Conservation (phyloP, 2,329 filamentous ascomycete species). For the Cladosporium austrohemisphaericum region DNA sequence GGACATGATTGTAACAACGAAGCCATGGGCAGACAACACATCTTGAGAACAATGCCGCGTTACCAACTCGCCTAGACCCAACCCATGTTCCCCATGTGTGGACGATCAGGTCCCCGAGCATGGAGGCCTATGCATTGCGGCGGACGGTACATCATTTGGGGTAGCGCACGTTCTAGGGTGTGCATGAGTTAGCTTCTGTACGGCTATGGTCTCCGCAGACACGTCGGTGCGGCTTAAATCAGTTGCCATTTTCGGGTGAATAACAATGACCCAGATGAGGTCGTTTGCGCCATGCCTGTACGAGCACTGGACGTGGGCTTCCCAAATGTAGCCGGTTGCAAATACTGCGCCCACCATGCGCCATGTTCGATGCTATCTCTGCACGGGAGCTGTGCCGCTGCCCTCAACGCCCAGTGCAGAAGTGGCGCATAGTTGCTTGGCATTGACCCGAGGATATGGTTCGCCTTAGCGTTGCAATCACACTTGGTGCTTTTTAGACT, state of each 20-base stretch:
- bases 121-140: constrained; percentile 9
- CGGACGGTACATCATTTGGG: constrained; percentile 13
- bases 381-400: constrained; percentile 10
- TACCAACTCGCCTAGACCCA: constrained; percentile 10
- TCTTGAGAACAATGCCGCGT: constrained; percentile 10
- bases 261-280: background rate
- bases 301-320: background rate
- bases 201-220: constrained; percentile 6
- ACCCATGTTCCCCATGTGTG: constrained; percentile 15
- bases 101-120: constrained; percentile 6
- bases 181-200: constrained; percentile 9
- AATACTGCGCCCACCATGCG: background rate
- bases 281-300: constrained; percentile 4
- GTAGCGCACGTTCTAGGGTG: constrained; percentile 11
- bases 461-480: constrained; percentile 2
- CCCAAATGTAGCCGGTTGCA: background rate
- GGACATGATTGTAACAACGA: constrained; percentile 1
- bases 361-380: constrained; percentile 1
- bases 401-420: background rate
- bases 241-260: constrained; percentile 1
- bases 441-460: constrained; percentile 1
- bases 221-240: constrained; percentile 2
- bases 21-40: constrained; percentile 6
- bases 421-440: constrained; percentile 8
- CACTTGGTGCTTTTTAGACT: constrained; percentile 8